Evolutionary conservation across 2,329 filamentous ascomycete genomes (phyloP).

Genomic region (Byssothecium circinans): DNA sequence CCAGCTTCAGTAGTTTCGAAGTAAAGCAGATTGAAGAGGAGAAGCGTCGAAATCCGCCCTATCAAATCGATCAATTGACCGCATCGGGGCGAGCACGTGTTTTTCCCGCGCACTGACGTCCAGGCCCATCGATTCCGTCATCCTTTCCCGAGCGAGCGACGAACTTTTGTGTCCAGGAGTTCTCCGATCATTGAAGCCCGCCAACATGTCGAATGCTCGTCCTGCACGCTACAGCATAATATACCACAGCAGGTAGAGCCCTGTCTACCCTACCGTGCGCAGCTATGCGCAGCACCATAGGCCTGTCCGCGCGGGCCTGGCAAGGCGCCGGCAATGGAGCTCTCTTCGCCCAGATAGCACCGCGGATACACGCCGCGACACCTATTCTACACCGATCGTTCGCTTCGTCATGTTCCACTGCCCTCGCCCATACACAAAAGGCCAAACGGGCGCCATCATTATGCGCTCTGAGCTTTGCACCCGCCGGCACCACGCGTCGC

Average conservation of each 20-base stretch:
- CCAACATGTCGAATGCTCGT: conserved; percentile 32
- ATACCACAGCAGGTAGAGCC: conserved; percentile 24
- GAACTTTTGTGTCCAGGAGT: conserved; percentile 29
- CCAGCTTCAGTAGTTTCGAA: no score
- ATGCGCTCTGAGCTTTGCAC: conserved; percentile 4
- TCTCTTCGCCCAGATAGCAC: conserved; percentile 37
- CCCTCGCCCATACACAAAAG: no score
- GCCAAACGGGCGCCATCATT: no score
- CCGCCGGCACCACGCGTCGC: conserved; percentile 24
- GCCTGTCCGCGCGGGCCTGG: conserved; percentile 38
- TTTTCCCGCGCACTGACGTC: background rate
- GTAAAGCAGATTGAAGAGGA: no score
- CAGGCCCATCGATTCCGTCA: conserved; percentile 26
- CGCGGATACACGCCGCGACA: conserved; percentile 20
- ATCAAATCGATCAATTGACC: no score
- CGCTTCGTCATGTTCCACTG: conserved; percentile 1
- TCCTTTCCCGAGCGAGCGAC: conserved; percentile 11
- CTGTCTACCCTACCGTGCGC: background rate
- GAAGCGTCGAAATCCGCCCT: no score
- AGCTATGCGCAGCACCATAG: conserved; percentile 41
- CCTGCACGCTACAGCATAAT: conserved; percentile 15
- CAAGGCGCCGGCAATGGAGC: conserved; percentile 38
- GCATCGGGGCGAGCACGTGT: background rate
- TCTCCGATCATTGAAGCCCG: conserved; percentile 12
- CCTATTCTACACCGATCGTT: conserved; percentile 17